These are phyloP conservation scores for Penicillium sp. DNA, from an alignment of 2,329 filamentous ascomycete species.

Conservation along the genomic window DNA sequence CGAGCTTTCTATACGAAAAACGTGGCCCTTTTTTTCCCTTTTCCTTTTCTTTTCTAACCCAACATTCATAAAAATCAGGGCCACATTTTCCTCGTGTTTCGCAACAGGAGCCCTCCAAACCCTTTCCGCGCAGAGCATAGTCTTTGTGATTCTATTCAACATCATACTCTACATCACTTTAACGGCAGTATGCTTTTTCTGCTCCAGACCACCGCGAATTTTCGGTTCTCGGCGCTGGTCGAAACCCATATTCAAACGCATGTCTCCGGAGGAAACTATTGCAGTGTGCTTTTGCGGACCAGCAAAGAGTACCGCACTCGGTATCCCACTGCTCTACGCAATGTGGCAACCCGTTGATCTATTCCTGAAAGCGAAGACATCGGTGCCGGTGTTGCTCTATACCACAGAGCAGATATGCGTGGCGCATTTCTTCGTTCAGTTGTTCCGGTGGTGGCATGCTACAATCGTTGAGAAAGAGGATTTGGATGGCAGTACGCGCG, in stretches of 20 bases:
- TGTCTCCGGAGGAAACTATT: constrained; percentile 63
- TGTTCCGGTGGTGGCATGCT: constrained; percentile 35
- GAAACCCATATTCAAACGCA: constrained; percentile 27
- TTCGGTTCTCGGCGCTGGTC: constrained; percentile 23
- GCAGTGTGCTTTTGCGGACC: constrained; percentile 72
- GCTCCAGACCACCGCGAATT: constrained; percentile 44
- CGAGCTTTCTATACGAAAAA: not conserved
- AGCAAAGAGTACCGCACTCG: constrained; percentile 69
- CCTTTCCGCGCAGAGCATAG: constrained; percentile 59
- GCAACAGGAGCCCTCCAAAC: constrained; percentile 61
- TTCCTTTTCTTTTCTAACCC: constrained; percentile 38
- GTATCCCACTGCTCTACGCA: constrained; percentile 65
- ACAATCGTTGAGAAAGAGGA: constrained; percentile 23
- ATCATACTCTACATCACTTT: constrained; percentile 65
- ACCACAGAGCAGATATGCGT: constrained; percentile 43
- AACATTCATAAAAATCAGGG: constrained; percentile 43
- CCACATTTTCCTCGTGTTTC: constrained; percentile 52
- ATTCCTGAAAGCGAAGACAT: constrained; percentile 39
- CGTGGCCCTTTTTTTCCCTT: not conserved
- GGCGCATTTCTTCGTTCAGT: constrained; percentile 41
- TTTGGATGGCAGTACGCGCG: not conserved
- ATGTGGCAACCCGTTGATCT: constrained; percentile 54
- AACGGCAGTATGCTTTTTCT: constrained; percentile 56
- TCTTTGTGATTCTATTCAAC: constrained; percentile 68
- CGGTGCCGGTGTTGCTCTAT: constrained; percentile 41